Percentiles rank a stretch among this genome's conserved stretches.
phyloP scores from a whole-genome alignment of 257 asterid genomes.

The Solanum pimpinellifolium region DNA sequence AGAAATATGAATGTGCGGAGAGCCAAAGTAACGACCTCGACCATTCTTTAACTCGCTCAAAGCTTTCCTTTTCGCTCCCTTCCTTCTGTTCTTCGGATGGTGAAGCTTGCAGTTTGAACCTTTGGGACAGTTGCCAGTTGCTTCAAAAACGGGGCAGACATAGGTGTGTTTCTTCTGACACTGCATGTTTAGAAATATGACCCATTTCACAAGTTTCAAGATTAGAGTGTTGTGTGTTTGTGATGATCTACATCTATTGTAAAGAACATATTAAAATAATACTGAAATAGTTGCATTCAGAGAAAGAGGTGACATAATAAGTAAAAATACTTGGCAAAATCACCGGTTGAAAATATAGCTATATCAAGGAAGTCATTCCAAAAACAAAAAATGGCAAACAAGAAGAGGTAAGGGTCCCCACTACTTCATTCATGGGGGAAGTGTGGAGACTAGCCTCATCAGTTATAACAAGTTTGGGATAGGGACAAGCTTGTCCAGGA shows the following conservation, averaged over 20 bases:
- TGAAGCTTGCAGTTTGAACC: slow-evolving; percentile 86
- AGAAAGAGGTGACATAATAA: background rate
- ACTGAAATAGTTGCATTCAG: background rate
- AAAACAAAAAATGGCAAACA: background rate
- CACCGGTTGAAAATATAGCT: background rate
- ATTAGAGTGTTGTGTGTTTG: slow-evolving; percentile 29
- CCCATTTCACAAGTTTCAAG: slow-evolving; percentile 47
- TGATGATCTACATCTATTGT: slow-evolving; percentile 1
- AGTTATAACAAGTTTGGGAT: background rate
- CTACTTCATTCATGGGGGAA: background rate
- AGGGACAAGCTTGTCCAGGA: background rate
- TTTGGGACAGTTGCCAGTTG: slow-evolving; percentile 61
- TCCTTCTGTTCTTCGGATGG: slow-evolving; percentile 66
- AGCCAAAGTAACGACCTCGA: slow-evolving; percentile 79
- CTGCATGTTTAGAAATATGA: slow-evolving; percentile 51
- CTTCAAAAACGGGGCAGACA: slow-evolving; percentile 71
- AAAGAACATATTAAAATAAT: background rate
- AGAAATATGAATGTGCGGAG: slow-evolving; percentile 28
- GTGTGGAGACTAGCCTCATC: background rate
- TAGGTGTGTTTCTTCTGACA: slow-evolving; percentile 93
- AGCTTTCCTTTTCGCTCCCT: slow-evolving; percentile 35
- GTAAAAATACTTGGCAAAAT: background rate
- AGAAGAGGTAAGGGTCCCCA: background rate
- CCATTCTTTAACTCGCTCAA: slow-evolving; percentile 32
- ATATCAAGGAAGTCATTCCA: background rate